Evolutionary conservation across 1,284 basidiomycete genomes (phyloP).

Genomic region (Anthracocystis panici-leucophaei): DNA sequence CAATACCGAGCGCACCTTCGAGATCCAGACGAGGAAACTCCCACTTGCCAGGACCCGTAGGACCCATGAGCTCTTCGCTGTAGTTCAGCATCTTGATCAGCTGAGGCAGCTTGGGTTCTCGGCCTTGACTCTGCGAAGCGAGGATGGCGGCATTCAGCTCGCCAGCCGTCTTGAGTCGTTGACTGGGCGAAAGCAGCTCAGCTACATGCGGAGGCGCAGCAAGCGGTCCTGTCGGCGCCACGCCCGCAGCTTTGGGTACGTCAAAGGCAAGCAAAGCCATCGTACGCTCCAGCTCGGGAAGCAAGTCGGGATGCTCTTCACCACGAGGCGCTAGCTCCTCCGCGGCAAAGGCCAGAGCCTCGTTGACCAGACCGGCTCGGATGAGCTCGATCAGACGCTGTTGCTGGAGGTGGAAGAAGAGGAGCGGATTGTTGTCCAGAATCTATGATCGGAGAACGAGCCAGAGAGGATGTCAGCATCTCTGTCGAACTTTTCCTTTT

Average conservation of each 20-base stretch:
- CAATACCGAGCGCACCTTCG: slow-evolving; percentile 41
- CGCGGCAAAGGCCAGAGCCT: slow-evolving; percentile 90
- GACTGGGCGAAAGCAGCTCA: slow-evolving; percentile 82
- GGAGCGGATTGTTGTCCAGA: slow-evolving; percentile 87
- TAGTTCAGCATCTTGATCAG: slow-evolving; percentile 86
- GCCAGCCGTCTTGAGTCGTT: slow-evolving; percentile 87
- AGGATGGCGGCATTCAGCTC: slow-evolving; percentile 96
- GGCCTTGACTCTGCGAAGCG: slow-evolving; percentile 88
- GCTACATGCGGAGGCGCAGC: slow-evolving; percentile 77
- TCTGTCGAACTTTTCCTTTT: not conserved
- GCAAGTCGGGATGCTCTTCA: slow-evolving; percentile 92
- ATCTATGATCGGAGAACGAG: slow-evolving; percentile 75
- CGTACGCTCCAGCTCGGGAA: slow-evolving; percentile 89
- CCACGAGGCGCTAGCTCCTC: slow-evolving; percentile 92
- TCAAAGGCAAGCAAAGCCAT: slow-evolving; percentile 96
- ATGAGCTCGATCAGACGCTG: slow-evolving; percentile 95
- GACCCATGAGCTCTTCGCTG: slow-evolving; percentile 85
- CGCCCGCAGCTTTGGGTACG: slow-evolving; percentile 33
- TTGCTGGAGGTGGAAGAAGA: slow-evolving; percentile 93
- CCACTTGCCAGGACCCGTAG: slow-evolving; percentile 69
- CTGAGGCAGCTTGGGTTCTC: slow-evolving; percentile 89
- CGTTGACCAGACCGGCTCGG: slow-evolving; percentile 80
- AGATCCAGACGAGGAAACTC: slow-evolving; percentile 61
- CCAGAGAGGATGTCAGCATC: slow-evolving; percentile 12
- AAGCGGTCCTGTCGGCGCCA: slow-evolving; percentile 35